Base-by-base conservation (phyloP, 148 eudicot genomes). In the Silene conica region DNA sequence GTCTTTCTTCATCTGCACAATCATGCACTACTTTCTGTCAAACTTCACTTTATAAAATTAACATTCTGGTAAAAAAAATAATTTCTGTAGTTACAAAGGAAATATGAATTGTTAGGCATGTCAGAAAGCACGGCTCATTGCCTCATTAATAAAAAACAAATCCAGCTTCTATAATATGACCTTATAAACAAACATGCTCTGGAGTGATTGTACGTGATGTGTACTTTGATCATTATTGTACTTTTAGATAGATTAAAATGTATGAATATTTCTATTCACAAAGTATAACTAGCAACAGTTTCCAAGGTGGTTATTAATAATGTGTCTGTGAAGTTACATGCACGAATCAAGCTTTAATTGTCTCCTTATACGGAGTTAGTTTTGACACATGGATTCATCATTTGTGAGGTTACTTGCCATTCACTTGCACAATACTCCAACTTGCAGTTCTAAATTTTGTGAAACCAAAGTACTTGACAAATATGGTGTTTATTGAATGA, bases 401-500 rank as follows among this genome's bases (percentile, higher is more conserved):
- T 61, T 22, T 61, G 31, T 25, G 31, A 61, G 38, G 3, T 61
- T 61, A 61, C 31, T 25, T 61, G 34, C 13, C 34, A 4, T 61
- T 25, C 65, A 23, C 38, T 61, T 61, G 26, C 15, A 61, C 22
- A 22, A 61, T 50, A 50, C 55, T 50, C 28, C 57, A 50, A 66
- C 31, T 54, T 57, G 16, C 45, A 46, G n/a, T 31, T 21, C 22
- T 16, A 69, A 60, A 41, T 26, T 23, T 73, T 34, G 11, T 68
- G n/a, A 64, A 57, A 56, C 31, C 11, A 19, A 46, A 52, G 70
- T 12, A 61, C 34, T 34, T 23, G 66, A 56, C 21, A 66, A 41
- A 46, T 67, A 68, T 66, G 22, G 60, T 67, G 16, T 65, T 25
- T 76, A 50, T 26, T 34, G 60, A 57, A 34, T 63, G 74, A 63